Evolutionary conservation across 73 alveolate species (phyloP).

Genomic region (Paramecium bursaria): DNA sequence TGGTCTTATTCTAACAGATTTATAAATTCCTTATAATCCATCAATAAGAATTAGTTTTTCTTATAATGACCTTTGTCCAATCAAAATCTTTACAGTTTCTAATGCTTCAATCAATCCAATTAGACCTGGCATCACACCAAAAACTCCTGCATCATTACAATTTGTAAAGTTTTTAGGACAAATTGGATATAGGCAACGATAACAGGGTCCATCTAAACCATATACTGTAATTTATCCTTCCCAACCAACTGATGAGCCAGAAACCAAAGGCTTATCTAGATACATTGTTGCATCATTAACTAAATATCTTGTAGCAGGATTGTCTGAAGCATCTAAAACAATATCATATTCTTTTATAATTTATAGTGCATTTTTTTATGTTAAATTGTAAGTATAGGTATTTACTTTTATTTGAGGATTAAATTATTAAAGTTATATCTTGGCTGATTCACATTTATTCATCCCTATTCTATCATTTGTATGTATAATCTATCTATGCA

Average conservation of each 20-base stretch:
- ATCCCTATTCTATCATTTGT: slow-evolving; percentile 60
- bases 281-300: slow-evolving; percentile 90
- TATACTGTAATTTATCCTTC: slow-evolving; percentile 93
- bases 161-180: slow-evolving; percentile 90
- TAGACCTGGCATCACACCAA: slow-evolving; percentile 92
- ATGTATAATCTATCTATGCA: slow-evolving; percentile 82
- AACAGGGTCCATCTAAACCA: slow-evolving; percentile 92
- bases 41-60: slow-evolving; percentile 88
- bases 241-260: slow-evolving; percentile 93
- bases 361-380: slow-evolving; percentile 85
- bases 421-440: slow-evolving; percentile 77
- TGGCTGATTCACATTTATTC: slow-evolving; percentile 80
- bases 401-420: slow-evolving; percentile 85
- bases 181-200: slow-evolving; percentile 91
- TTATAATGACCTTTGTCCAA: slow-evolving; percentile 76
- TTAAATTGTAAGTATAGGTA: slow-evolving; percentile 75
- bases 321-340: slow-evolving; percentile 94
- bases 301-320: slow-evolving; percentile 90
- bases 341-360: slow-evolving; percentile 87
- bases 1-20: slow-evolving; percentile 86
- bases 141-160: slow-evolving; percentile 94
- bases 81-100: slow-evolving; percentile 85
- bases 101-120: slow-evolving; percentile 91
- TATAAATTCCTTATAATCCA: slow-evolving; percentile 82
- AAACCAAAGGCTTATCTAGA: slow-evolving; percentile 87